Evolutionary conservation across 2,329 filamentous ascomycete species (phyloP).

Genomic region (Beauveria varroae): DNA sequence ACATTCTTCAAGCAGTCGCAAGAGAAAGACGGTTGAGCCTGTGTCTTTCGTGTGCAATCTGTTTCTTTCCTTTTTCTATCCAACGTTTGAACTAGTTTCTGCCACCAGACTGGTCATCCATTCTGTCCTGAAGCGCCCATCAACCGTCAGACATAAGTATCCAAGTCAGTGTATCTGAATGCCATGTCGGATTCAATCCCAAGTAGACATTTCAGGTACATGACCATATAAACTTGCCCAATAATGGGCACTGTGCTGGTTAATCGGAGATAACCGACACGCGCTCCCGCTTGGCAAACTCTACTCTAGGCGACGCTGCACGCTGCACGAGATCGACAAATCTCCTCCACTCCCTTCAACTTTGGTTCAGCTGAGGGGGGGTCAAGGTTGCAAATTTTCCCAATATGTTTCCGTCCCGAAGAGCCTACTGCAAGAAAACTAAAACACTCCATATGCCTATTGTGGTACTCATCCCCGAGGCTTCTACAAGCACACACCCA

Average conservation of each 20-base stretch:
- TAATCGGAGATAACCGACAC: slow-evolving; percentile 9
- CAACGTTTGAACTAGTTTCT: background rate
- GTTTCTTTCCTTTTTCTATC: background rate
- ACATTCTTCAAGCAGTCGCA: background rate
- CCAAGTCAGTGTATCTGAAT: too few species aligned
- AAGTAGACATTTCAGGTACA: background rate
- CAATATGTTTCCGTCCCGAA: background rate
- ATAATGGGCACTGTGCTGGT: background rate
- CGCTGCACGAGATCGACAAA: background rate
- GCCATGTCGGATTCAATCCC: background rate
- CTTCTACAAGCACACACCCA: background rate
- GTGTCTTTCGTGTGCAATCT: background rate
- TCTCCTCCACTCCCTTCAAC: background rate
- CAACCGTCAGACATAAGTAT: background rate
- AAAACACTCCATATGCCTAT: too few species aligned
- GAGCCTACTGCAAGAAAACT: background rate
- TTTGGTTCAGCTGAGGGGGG: background rate
- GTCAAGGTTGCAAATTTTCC: background rate
- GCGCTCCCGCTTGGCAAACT: slow-evolving; percentile 6
- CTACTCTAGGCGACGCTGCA: slow-evolving; percentile 2
- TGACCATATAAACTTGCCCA: background rate
- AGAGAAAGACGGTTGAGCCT: background rate
- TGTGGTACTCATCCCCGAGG: background rate
- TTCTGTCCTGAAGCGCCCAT: background rate
- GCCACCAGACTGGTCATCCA: background rate